Conservation (phyloP, 257 asterid species). For the Linaria vulgaris region DNA sequence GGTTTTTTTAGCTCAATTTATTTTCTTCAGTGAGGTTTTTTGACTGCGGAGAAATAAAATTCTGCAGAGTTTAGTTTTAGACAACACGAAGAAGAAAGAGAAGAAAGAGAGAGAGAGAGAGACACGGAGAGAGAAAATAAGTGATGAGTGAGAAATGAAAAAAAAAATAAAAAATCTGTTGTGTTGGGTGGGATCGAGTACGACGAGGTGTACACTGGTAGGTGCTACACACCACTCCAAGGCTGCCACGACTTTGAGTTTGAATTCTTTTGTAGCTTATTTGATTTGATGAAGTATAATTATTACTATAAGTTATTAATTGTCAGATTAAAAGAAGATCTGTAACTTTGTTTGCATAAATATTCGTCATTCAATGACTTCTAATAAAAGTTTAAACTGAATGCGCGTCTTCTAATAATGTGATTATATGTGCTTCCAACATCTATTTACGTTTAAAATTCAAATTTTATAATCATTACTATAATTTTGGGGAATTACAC, state of each 20-base stretch:
- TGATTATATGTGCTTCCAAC: too few species aligned
- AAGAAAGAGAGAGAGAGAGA: slow-evolving; percentile 24
- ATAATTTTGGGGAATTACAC: too few species aligned
- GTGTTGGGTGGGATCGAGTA: not conserved
- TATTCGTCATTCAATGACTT: not conserved
- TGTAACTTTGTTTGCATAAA: not conserved
- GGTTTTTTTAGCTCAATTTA: slow-evolving; percentile 26
- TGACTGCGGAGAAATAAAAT: slow-evolving; percentile 32
- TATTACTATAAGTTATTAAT: too few species aligned
- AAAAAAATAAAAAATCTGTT: too few species aligned
- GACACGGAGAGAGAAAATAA: slow-evolving; percentile 23
- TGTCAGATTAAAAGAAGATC: too few species aligned
- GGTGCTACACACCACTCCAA: not conserved
- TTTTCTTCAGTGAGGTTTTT: slow-evolving; percentile 24
- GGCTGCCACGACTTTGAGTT: not conserved
- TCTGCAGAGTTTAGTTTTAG: slow-evolving; percentile 32
- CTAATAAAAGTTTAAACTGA: too few species aligned
- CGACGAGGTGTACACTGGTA: slow-evolving; percentile 19
- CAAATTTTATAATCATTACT: too few species aligned
- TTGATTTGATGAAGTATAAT: too few species aligned
- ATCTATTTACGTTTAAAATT: too few species aligned
- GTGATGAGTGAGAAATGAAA: slow-evolving; percentile 28
- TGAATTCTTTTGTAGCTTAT: too few species aligned
- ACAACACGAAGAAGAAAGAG: slow-evolving; percentile 35
- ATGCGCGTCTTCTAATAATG: too few species aligned